phyloP scores from a whole-genome alignment of 148 eudicot species.

The Silene uniflora region DNA sequence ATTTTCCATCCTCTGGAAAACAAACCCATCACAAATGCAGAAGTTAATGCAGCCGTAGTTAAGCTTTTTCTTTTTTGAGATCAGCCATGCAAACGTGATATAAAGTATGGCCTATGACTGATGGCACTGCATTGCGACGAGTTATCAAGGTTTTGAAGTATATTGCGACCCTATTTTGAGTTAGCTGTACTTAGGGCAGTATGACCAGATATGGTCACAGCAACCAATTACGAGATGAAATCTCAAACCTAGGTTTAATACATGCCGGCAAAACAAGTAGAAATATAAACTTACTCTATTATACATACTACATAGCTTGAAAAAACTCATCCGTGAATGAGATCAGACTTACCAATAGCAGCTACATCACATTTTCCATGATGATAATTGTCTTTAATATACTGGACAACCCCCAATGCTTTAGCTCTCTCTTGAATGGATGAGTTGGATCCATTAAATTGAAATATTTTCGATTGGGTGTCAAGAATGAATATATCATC shows the following conservation, averaged over 20 bases:
- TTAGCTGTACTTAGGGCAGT: too few species aligned
- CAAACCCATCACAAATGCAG: neutral
- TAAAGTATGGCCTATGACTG: neutral
- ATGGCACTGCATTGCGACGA: too few species aligned
- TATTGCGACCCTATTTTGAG: too few species aligned
- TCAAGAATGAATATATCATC: slow-evolving; percentile 94
- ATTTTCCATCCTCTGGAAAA: slow-evolving; percentile 77
- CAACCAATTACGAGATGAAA: too few species aligned
- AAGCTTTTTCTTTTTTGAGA: neutral
- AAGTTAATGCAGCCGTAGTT: slow-evolving; percentile 2
- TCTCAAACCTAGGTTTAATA: too few species aligned
- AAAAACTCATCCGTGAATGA: neutral
- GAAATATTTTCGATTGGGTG: slow-evolving; percentile 82
- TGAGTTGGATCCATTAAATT: slow-evolving; percentile 91
- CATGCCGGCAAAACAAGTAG: neutral
- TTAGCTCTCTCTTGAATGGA: slow-evolving; percentile 98
- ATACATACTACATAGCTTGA: slow-evolving; percentile 7
- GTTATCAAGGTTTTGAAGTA: too few species aligned
- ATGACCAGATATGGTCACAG: too few species aligned
- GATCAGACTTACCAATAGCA: slow-evolving; percentile 61
- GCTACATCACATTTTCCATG: slow-evolving; percentile 95
- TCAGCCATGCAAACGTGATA: neutral
- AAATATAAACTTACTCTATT: neutral
- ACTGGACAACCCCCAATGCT: slow-evolving; percentile 94
- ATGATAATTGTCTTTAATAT: slow-evolving; percentile 85